Conservation (phyloP, 2,329 filamentous ascomycete species). For the Aspergillus sp. region DNA sequence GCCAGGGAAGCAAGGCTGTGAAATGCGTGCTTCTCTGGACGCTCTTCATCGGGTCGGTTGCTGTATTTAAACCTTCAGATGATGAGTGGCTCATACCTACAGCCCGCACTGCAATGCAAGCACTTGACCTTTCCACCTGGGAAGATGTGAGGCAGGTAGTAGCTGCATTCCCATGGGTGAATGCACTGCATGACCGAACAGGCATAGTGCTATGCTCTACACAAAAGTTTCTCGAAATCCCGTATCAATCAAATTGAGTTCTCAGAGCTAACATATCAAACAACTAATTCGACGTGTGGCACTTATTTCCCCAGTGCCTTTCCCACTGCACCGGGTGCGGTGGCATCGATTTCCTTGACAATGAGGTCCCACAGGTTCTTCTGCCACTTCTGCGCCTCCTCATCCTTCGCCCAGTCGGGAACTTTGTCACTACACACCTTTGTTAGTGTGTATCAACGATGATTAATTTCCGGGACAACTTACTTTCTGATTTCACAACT, state of each 20-base stretch:
- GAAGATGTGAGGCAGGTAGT: not conserved
- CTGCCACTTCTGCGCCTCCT: conserved; percentile 5
- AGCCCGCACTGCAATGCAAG: not conserved
- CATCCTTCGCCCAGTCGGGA: not conserved
- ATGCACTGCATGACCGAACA: conserved; percentile 2
- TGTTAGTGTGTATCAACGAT: not conserved
- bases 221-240: not conserved
- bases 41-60: not conserved
- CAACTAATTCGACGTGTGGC: not conserved
- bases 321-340: not conserved
- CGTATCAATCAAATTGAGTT: not conserved
- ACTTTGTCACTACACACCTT: not conserved
- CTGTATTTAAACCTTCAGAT: not conserved
- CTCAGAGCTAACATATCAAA: not conserved
- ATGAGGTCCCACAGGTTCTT: not conserved
- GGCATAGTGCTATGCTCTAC: conserved; percentile 1
- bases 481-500: conserved; percentile 1
- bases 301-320: not conserved
- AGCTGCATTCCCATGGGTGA: conserved; percentile 1
- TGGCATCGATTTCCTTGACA: not conserved
- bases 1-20: not conserved
- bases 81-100: conserved; percentile 2
- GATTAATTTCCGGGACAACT: not conserved
- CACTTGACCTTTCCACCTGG: not conserved
- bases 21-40: not conserved